Evolutionary conservation across 1,284 basidiomycete species (phyloP).

Genomic region (Trichosporon inkin): DNA sequence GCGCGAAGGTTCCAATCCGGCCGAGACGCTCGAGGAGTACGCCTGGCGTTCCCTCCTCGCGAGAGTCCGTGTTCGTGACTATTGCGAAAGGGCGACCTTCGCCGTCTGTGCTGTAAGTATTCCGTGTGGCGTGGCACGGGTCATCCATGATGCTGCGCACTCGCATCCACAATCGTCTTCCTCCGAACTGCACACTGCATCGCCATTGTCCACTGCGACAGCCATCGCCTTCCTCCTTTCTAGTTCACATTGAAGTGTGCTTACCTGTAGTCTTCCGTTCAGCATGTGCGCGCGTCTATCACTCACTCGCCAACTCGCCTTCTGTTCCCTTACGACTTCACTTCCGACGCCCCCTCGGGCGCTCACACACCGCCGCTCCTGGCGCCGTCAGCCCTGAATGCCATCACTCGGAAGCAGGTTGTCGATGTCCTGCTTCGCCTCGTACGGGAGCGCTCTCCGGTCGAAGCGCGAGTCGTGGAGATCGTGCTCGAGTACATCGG

Average conservation of each 20-base stretch:
- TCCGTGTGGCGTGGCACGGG: neutral
- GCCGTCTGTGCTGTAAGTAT: slow-evolving; percentile 17
- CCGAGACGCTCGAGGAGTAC: slow-evolving; percentile 21
- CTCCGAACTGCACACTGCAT: neutral
- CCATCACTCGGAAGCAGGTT: slow-evolving; percentile 28
- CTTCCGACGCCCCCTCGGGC: slow-evolving; percentile 10
- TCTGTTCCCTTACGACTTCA: slow-evolving; percentile 30
- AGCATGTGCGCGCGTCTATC: slow-evolving; percentile 1
- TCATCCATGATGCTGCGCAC: too few relatives aligned
- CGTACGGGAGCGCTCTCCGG: slow-evolving; percentile 5
- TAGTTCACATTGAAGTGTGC: neutral
- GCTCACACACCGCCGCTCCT: neutral
- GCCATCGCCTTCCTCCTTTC: neutral
- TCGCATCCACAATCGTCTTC: neutral
- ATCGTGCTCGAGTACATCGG: slow-evolving; percentile 37
- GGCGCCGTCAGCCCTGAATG: slow-evolving; percentile 10
- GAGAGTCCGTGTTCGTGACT: slow-evolving; percentile 22
- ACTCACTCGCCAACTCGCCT: slow-evolving; percentile 11
- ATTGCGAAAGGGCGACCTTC: slow-evolving; percentile 16
- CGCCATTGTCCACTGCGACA: neutral
- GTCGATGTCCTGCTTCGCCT: slow-evolving; percentile 30
- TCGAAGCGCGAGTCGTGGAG: slow-evolving; percentile 21
- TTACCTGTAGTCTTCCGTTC: neutral
- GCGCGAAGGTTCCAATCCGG: neutral
- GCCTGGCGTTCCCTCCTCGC: slow-evolving; percentile 24